A percentile compares a stretch with the other conserved stretches of the same genome.
These are phyloP conservation scores for Tetrastigma voinierianum DNA, from an alignment of 164 flowering plant species.

Conservation along the genomic window DNA sequence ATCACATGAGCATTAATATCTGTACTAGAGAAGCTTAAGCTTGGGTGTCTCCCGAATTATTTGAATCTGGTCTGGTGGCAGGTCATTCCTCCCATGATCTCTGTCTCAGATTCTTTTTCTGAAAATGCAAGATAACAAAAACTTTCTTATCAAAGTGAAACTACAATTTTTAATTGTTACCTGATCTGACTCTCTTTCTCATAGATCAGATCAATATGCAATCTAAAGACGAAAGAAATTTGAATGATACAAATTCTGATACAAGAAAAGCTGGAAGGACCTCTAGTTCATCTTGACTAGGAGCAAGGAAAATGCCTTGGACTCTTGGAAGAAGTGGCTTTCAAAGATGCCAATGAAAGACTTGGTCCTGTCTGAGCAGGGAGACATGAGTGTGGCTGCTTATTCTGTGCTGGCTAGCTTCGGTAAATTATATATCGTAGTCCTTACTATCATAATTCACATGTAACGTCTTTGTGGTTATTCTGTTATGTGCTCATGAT, in stretches of 20 bases:
- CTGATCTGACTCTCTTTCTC: too few species aligned
- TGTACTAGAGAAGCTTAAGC: constrained; percentile 72
- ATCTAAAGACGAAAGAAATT: constrained; percentile 31
- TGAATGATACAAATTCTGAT: constrained; percentile 15
- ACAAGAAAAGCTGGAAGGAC: constrained; percentile 28
- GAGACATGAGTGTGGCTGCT: constrained; percentile 93
- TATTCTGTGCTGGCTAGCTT: constrained; percentile 48
- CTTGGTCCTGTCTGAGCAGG: constrained; percentile 68
- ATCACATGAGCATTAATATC: constrained; percentile 50
- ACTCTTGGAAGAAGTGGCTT: constrained; percentile 70
- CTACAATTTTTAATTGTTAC: too few species aligned
- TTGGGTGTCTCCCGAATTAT: constrained; percentile 83
- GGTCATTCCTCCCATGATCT: constrained; percentile 51
- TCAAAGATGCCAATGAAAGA: constrained; percentile 68
- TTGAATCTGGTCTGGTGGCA: constrained; percentile 98
- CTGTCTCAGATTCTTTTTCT: too few species aligned
- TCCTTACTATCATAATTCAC: background rate
- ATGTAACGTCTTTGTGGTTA: background rate
- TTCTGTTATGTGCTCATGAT: too few species aligned
- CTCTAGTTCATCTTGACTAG: constrained; percentile 33
- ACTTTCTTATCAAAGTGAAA: too few species aligned
- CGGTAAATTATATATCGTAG: constrained; percentile 33
- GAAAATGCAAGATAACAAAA: too few species aligned
- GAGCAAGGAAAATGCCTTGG: constrained; percentile 49
- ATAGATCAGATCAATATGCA: too few species aligned